These are phyloP conservation scores for Fremontodendron californicum DNA, from an alignment of 345 rosid genomes.

Conservation along the genomic window DNA sequence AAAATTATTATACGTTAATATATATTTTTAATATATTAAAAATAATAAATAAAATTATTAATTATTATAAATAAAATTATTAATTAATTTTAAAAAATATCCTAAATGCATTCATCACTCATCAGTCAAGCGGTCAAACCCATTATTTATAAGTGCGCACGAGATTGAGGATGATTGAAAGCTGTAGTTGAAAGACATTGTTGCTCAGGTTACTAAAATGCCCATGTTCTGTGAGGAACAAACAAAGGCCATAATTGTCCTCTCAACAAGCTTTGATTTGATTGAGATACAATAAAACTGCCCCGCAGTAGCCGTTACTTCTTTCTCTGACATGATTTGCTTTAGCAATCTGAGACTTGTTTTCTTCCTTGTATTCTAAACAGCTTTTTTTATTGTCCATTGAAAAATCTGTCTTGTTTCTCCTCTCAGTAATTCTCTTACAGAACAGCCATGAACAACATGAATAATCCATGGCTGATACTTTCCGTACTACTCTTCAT, in stretches of 20 bases:
- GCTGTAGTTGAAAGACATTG: neutral
- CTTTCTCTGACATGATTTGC: neutral
- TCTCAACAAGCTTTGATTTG: neutral
- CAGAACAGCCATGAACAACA: constrained; percentile 26
- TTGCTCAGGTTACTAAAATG: neutral
- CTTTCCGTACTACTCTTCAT: constrained; percentile 9
- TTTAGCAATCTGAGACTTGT: neutral
- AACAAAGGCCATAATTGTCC: neutral
- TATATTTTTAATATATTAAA: too few relatives aligned
- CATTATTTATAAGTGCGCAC: neutral
- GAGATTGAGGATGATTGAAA: neutral
- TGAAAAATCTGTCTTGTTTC: neutral
- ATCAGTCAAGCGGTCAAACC: too few relatives aligned
- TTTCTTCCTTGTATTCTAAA: neutral
- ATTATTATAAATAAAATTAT: too few relatives aligned
- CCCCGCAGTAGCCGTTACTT: neutral
- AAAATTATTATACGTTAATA: too few relatives aligned
- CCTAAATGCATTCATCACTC: too few relatives aligned
- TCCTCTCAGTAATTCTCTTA: neutral
- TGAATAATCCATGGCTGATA: constrained; percentile 6
- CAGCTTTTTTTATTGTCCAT: too few relatives aligned
- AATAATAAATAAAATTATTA: too few relatives aligned
- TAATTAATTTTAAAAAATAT: too few relatives aligned
- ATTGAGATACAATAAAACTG: neutral
- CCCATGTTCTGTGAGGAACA: neutral